phyloP scores from a whole-genome alignment of 371 early-diverging fungal genomes.

The Nematocida displodere region DNA sequence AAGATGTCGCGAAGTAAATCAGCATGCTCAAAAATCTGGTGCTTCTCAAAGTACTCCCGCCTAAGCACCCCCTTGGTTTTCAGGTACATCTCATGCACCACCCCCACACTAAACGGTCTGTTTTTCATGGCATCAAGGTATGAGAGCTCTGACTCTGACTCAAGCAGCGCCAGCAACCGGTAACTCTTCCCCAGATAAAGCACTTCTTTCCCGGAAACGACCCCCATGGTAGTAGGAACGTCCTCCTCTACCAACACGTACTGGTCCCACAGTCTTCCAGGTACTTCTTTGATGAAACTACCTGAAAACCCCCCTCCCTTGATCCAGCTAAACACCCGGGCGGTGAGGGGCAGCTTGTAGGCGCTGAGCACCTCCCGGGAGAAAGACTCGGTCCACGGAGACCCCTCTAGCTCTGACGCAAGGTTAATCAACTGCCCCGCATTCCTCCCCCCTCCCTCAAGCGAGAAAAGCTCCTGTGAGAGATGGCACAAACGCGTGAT shows the following conservation, averaged over 20 bases:
- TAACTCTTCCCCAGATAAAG: slow-evolving; percentile 19
- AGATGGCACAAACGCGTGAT: slow-evolving; percentile 10
- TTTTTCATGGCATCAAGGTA: neutral
- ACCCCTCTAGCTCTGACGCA: neutral
- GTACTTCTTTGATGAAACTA: slow-evolving; percentile 7
- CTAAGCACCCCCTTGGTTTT: slow-evolving; percentile 2
- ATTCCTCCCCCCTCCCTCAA: neutral
- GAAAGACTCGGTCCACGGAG: slow-evolving; percentile 24
- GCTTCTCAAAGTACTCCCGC: slow-evolving; percentile 15
- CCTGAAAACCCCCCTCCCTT: neutral
- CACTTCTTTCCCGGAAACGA: neutral
- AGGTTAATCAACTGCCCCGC: slow-evolving; percentile 1
- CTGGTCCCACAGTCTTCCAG: neutral
- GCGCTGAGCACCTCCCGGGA: neutral
- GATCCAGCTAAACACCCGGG: slow-evolving; percentile 17
- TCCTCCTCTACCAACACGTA: slow-evolving; percentile 7
- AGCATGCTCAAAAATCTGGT: slow-evolving; percentile 37
- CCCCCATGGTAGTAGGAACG: neutral
- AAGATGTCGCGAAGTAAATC: slow-evolving; percentile 52
- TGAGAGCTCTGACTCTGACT: neutral
- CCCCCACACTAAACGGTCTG: neutral
- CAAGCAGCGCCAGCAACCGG: slow-evolving; percentile 6
- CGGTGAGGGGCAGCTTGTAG: slow-evolving; percentile 13
- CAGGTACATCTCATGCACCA: neutral
- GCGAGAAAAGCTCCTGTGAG: slow-evolving; percentile 1